Evolutionary conservation across 208 protist species (phyloP).

Genomic region (Leishmania turanica): DNA sequence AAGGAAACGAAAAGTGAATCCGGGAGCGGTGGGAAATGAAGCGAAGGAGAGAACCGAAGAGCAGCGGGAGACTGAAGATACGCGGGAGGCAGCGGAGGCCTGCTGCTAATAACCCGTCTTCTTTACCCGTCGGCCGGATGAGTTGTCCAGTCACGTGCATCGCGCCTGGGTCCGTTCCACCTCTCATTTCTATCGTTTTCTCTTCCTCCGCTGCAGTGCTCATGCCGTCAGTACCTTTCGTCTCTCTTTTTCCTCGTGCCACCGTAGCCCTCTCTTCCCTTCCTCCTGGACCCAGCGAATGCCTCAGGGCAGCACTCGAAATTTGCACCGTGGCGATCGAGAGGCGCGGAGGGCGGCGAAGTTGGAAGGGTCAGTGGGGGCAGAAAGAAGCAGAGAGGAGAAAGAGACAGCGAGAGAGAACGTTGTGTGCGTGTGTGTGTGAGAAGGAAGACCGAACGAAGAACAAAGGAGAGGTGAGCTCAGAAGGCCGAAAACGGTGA

Average conservation of each 20-base stretch:
- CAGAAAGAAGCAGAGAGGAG: not conserved
- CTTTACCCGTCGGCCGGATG: not conserved
- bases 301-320: not conserved
- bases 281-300: not conserved
- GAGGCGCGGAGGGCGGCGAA: conserved; percentile 8
- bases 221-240: not conserved
- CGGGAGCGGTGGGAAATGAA: conserved; percentile 31
- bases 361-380: not conserved
- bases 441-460: not conserved
- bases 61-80: conserved; percentile 2
- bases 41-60: conserved; percentile 1
- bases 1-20: conserved; percentile 50
- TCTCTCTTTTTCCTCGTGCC: not conserved
- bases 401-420: not conserved
- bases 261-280: not conserved
- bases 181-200: not conserved
- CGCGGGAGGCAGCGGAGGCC: not conserved
- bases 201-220: not conserved
- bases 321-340: not conserved
- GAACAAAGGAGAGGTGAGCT: conserved; percentile 5
- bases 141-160: conserved; percentile 1
- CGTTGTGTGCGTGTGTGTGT: not conserved
- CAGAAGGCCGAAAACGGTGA: not conserved
- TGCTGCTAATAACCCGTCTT: not conserved
- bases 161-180: conserved; percentile 13